Conservation (phyloP, 345 rosid species). For the Eucalyptus urophylla region DNA sequence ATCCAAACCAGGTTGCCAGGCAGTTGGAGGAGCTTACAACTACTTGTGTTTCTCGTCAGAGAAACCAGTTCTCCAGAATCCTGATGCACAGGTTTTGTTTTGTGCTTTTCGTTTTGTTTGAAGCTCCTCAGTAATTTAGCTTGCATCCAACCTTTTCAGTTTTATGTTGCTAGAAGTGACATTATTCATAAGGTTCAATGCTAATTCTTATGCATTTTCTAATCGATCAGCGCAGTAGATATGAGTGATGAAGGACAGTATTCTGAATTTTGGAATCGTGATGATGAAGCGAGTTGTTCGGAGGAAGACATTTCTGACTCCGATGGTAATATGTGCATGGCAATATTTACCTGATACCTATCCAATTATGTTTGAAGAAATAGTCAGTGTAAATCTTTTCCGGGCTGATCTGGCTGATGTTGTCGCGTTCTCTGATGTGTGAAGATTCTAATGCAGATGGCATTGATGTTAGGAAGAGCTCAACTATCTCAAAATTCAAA, state of each 20-base stretch:
- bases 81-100: constrained; percentile 42
- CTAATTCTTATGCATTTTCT: neutral
- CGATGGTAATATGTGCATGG: constrained; percentile 29
- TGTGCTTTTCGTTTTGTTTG: neutral
- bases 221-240: constrained; percentile 33
- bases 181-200: neutral
- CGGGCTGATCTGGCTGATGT: neutral
- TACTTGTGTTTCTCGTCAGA: constrained; percentile 25
- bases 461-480: constrained; percentile 22
- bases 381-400: neutral
- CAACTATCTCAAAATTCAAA: constrained; percentile 29
- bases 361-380: neutral
- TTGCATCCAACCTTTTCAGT: neutral
- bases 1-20: constrained; percentile 51
- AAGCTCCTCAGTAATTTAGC: neutral
- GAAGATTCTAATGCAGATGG: constrained; percentile 24
- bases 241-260: constrained; percentile 19
- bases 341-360: neutral
- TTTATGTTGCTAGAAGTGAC: neutral
- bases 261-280: constrained; percentile 94
- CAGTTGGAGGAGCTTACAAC: constrained; percentile 54
- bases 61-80: constrained; percentile 42
- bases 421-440: neutral
- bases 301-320: constrained; percentile 92
- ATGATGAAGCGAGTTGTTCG: constrained; percentile 61